Percentiles rank a stretch among this genome's conserved stretches.
Evolutionary conservation across 257 asterid species (phyloP).

Genomic region (Fraxinus cuspidata): DNA sequence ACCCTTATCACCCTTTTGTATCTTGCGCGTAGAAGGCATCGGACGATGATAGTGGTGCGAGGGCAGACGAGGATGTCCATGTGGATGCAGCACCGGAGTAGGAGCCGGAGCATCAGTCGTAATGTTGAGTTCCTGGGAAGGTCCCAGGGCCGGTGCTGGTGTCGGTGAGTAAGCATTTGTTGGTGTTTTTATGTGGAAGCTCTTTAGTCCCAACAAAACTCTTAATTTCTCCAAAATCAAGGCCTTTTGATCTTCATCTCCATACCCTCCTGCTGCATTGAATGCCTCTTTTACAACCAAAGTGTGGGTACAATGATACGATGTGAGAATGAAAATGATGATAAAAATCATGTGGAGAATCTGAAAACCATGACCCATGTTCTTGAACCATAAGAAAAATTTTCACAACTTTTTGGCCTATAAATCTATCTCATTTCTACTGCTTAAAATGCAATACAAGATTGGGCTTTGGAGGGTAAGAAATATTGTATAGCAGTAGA

Average conservation of each 20-base stretch:
- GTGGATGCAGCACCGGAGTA: slow-evolving; percentile 32
- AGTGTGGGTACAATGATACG: slow-evolving; percentile 52
- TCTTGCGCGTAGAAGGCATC: slow-evolving; percentile 39
- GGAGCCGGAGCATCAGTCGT: slow-evolving; percentile 46
- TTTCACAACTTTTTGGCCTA: slow-evolving; percentile 33
- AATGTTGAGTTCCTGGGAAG: slow-evolving; percentile 38
- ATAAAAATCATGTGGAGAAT: slow-evolving; percentile 36
- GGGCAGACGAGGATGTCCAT: slow-evolving; percentile 26
- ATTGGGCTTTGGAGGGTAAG: slow-evolving; percentile 32
- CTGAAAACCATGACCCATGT: slow-evolving; percentile 45
- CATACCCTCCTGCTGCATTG: slow-evolving; percentile 24
- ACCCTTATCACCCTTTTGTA: slow-evolving; percentile 29
- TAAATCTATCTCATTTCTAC: slow-evolving; percentile 39
- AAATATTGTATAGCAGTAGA: neutral
- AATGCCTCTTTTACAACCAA: slow-evolving; percentile 38
- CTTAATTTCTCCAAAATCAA: slow-evolving; percentile 47
- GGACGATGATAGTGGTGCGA: slow-evolving; percentile 37
- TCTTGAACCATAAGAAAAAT: slow-evolving; percentile 10
- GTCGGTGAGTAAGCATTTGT: slow-evolving; percentile 24
- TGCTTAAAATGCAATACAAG: slow-evolving; percentile 13
- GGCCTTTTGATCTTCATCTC: slow-evolving; percentile 25
- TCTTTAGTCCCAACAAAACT: slow-evolving; percentile 43
- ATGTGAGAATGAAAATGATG: slow-evolving; percentile 51
- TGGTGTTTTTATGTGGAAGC: neutral
- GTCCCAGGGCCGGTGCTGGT: slow-evolving; percentile 35